Conservation (phyloP, 352 stramenopile species). For the Globisporangium cederbergense region DNA sequence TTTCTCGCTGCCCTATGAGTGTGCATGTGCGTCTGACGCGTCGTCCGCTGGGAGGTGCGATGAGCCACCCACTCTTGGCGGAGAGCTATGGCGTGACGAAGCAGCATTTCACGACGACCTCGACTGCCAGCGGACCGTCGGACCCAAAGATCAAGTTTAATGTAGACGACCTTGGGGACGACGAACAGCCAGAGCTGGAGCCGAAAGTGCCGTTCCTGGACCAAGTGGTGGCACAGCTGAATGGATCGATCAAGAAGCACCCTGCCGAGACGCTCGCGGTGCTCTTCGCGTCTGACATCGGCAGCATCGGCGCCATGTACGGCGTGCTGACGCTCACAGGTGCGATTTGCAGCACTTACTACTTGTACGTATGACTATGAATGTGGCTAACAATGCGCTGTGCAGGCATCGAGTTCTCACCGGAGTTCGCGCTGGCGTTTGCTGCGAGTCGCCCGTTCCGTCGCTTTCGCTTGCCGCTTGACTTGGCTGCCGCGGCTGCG, state of each 20-base stretch:
- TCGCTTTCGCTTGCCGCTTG: conserved; percentile 71
- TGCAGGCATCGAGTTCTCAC: conserved; percentile 66
- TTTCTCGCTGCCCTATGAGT: not conserved
- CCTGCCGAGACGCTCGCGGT: conserved; percentile 72
- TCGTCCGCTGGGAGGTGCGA: not conserved
- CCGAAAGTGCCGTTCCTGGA: conserved; percentile 39
- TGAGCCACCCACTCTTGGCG: not conserved
- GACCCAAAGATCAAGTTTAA: not conserved
- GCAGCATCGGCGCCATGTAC: conserved; percentile 78
- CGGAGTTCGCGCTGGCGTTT: conserved; percentile 85
- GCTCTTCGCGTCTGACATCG: conserved; percentile 80
- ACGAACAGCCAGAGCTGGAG: conserved; percentile 1
- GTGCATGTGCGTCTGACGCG: not conserved
- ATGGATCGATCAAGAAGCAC: conserved; percentile 69
- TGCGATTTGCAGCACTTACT: conserved; percentile 8
- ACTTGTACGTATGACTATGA: not conserved
- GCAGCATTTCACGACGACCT: conserved; percentile 8
- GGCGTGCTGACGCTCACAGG: conserved; percentile 58
- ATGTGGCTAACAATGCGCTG: not conserved
- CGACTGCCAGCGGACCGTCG: not conserved
- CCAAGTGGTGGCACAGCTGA: conserved; percentile 68
- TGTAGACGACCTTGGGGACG: not conserved
- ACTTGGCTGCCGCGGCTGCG: conserved; percentile 62
- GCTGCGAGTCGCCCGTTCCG: conserved; percentile 80
- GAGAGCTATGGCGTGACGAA: not conserved